Conservation (phyloP, 176 grass and related monocot species). For the Lolium multiflorum region DNA sequence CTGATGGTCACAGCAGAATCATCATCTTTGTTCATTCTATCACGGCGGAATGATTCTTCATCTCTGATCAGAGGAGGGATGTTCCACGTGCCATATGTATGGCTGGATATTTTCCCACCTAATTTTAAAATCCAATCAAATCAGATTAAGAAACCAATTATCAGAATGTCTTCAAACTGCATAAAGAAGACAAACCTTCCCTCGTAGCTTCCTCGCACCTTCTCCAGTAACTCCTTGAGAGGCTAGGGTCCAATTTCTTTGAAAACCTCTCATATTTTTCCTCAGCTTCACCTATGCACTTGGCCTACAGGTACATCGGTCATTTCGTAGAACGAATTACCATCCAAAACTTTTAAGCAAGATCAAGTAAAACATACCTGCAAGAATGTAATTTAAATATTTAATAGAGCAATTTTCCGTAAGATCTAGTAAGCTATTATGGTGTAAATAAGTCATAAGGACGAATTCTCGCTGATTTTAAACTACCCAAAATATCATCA, state of each 20-base stretch:
- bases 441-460: background rate
- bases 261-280: slow-evolving; percentile 69
- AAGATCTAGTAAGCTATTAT: slow-evolving; percentile 19
- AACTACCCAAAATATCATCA: background rate
- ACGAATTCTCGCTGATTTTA: background rate
- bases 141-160: slow-evolving; percentile 13
- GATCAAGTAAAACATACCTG: slow-evolving; percentile 14
- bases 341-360: slow-evolving; percentile 13
- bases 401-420: slow-evolving; percentile 27
- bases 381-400: background rate
- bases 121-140: background rate
- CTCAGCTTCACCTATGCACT: slow-evolving; percentile 83
- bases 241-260: slow-evolving; percentile 65
- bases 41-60: slow-evolving; percentile 63
- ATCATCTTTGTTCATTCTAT: slow-evolving; percentile 31
- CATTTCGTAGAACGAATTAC: slow-evolving; percentile 23
- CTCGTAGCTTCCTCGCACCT: slow-evolving; percentile 94
- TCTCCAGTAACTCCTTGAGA: slow-evolving; percentile 69
- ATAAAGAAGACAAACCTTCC: slow-evolving; percentile 60
- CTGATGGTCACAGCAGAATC: slow-evolving; percentile 14
- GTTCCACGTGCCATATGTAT: slow-evolving; percentile 87
- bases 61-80: slow-evolving; percentile 80
- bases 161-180: slow-evolving; percentile 27
- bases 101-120: slow-evolving; percentile 68
- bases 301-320: slow-evolving; percentile 60